phyloP scores from a whole-genome alignment of 305 asterid genomes.

The Fraxinus dipetala region DNA sequence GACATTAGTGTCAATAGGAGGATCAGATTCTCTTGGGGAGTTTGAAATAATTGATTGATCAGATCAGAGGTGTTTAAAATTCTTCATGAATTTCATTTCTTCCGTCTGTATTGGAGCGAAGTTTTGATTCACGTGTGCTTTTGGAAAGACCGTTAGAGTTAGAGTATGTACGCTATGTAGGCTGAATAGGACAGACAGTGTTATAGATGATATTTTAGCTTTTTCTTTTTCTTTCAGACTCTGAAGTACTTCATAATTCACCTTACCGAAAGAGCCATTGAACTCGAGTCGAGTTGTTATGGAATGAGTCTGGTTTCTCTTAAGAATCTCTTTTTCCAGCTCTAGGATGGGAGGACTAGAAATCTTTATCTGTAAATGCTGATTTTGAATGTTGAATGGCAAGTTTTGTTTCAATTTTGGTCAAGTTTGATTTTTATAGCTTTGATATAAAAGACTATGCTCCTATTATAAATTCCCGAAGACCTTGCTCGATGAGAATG shows the following conservation, averaged over 20 bases:
- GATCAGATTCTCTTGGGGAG: neutral
- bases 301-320: neutral
- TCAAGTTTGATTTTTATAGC: neutral
- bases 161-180: neutral
- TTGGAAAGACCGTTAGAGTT: neutral
- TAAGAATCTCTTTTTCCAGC: neutral
- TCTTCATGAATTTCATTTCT: conserved; percentile 10
- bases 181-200: neutral
- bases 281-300: neutral
- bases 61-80: neutral
- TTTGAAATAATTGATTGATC: neutral
- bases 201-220: neutral
- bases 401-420: neutral
- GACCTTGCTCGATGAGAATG: neutral
- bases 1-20: neutral
- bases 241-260: neutral
- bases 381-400: neutral
- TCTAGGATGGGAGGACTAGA: neutral
- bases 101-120: neutral
- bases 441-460: neutral
- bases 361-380: neutral
- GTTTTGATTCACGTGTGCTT: neutral
- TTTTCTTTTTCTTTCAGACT: neutral
- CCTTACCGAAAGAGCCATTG: neutral
- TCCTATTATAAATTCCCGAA: neutral